A percentile compares a stretch with the other conserved stretches of the same genome.
Evolutionary conservation across 2,329 filamentous ascomycete species (phyloP).

Genomic region (Cercospora sojina): DNA sequence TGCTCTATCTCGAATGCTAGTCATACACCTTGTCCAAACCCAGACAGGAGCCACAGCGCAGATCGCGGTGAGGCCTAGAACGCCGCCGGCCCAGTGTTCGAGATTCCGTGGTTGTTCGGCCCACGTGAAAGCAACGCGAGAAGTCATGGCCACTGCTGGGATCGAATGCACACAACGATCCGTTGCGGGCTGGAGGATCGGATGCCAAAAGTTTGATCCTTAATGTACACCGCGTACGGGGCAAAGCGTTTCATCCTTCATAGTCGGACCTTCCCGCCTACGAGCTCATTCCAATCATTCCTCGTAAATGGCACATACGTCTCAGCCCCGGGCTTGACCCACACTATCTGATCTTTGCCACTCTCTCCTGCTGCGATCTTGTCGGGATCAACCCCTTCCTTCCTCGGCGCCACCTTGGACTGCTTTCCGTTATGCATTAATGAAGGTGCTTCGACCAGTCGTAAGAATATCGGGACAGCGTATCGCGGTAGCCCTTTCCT

Average conservation of each 20-base stretch:
- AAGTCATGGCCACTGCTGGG: background rate
- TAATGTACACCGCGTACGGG: background rate
- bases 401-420: slow-evolving; percentile 69
- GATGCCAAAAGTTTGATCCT: background rate
- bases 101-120: background rate
- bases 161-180: background rate
- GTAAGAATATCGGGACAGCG: slow-evolving; percentile 72
- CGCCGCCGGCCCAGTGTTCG: background rate
- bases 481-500: slow-evolving; percentile 65
- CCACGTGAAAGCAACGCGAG: background rate
- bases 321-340: slow-evolving; percentile 50
- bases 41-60: background rate
- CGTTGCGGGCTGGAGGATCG: background rate
- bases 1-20: background rate
- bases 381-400: slow-evolving; percentile 63
- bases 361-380: slow-evolving; percentile 48
- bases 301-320: slow-evolving; percentile 59
- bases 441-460: slow-evolving; percentile 56
- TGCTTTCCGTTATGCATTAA: slow-evolving; percentile 78
- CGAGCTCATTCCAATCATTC: slow-evolving; percentile 52
- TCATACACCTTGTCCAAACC: background rate
- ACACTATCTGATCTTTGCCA: slow-evolving; percentile 51
- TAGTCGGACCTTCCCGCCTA: slow-evolving; percentile 22
- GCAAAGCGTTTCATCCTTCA: slow-evolving; percentile 7
- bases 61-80: background rate